Percentiles rank a stretch among this genome's conserved stretches.
Evolutionary conservation across 1,284 basidiomycete species (phyloP).

Genomic region (Marasmius fiardii): DNA sequence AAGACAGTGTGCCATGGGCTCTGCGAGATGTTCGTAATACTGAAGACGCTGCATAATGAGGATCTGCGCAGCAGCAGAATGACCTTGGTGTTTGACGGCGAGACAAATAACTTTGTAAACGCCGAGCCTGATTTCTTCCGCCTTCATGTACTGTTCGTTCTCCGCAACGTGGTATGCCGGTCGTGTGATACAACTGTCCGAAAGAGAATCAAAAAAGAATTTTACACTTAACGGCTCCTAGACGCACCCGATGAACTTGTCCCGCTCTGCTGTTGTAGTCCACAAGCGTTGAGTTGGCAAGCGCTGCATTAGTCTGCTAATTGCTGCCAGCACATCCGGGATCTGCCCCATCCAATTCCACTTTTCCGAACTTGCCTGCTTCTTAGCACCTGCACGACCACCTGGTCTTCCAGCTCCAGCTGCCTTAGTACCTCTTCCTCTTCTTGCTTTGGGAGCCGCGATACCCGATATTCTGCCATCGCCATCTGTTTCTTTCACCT

Average conservation of each 20-base stretch:
- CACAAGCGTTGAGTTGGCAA: constrained; percentile 82
- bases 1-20: constrained; percentile 92
- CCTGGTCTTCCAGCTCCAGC: constrained; percentile 27
- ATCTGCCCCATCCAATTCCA: constrained; percentile 86
- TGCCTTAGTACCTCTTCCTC: constrained; percentile 59
- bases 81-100: constrained; percentile 89
- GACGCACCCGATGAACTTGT: constrained; percentile 78
- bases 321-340: constrained; percentile 60
- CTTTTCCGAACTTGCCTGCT: constrained; percentile 43
- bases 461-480: constrained; percentile 48
- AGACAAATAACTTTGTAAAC: constrained; percentile 90
- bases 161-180: constrained; percentile 88
- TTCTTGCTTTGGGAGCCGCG: constrained; percentile 45
- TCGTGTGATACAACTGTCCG: constrained; percentile 75
- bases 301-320: constrained; percentile 65
- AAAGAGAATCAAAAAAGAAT: constrained; percentile 4
- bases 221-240: not conserved
- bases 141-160: constrained; percentile 87
- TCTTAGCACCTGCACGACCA: constrained; percentile 26
- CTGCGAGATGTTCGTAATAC: constrained; percentile 92
- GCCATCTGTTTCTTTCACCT: constrained; percentile 55
- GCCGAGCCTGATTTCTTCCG: constrained; percentile 62
- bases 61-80: constrained; percentile 83
- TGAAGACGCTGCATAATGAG: constrained; percentile 90
- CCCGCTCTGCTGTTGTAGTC: constrained; percentile 81